Percentiles rank a stretch among this genome's conserved stretches.
phyloP scores from a whole-genome alignment of 2,329 filamentous ascomycete species.

The Myotisia sp. region DNA sequence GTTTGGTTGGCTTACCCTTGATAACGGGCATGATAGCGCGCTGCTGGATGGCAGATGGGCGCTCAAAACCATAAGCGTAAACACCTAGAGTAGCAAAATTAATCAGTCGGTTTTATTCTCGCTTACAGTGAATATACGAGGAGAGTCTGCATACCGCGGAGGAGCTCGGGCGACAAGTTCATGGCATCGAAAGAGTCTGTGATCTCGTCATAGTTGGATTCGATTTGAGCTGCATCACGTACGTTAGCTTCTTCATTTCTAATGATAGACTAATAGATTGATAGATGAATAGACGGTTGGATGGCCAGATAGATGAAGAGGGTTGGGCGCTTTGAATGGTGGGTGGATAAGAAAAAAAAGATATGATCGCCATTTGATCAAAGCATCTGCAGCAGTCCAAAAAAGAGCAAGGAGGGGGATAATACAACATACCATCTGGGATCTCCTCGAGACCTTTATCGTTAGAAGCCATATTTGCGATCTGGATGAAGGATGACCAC shows the following conservation, averaged over 20 bases:
- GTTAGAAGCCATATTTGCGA: slow-evolving; percentile 89
- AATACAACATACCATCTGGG: slow-evolving; percentile 62
- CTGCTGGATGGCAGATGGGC: slow-evolving; percentile 98
- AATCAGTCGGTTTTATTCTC: slow-evolving; percentile 13
- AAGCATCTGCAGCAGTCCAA: neutral
- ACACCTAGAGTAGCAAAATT: slow-evolving; percentile 46
- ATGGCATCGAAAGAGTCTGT: slow-evolving; percentile 99
- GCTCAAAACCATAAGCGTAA: slow-evolving; percentile 99
- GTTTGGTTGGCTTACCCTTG: slow-evolving; percentile 57
- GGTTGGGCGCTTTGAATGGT: too few species aligned
- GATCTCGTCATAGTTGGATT: slow-evolving; percentile 99
- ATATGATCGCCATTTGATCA: neutral
- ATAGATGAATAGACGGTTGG: too few species aligned
- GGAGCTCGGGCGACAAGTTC: slow-evolving; percentile 91
- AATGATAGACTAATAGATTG: neutral
- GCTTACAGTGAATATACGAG: slow-evolving; percentile 2
- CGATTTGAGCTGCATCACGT: slow-evolving; percentile 71
- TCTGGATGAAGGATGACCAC: slow-evolving; percentile 41
- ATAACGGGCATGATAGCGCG: slow-evolving; percentile 99
- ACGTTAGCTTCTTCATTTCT: slow-evolving; percentile 7
- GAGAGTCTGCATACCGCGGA: slow-evolving; percentile 55
- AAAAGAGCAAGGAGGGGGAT: neutral
- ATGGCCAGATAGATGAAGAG: too few species aligned
- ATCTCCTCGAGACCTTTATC: slow-evolving; percentile 98
- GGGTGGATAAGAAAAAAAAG: too few species aligned